Evolutionary conservation across 805 yeast species (phyloP).

Genomic region (Ogataea haglerorum): DNA sequence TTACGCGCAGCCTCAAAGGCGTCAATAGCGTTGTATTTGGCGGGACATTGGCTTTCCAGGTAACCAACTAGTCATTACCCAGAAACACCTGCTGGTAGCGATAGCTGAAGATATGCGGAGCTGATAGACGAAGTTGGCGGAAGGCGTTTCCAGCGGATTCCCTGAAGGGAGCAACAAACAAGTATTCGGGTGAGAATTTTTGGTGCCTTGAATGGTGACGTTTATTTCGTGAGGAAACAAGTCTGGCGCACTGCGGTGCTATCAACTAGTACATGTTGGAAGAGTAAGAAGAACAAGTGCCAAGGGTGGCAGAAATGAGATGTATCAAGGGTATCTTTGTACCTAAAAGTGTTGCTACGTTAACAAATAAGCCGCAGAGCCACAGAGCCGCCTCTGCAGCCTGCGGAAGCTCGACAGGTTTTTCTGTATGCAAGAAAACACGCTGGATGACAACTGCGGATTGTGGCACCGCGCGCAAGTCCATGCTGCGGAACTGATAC

Average conservation of each 20-base stretch:
- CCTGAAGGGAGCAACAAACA: constrained; percentile 34
- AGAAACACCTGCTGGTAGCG: no score
- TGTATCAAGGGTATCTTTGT: no score
- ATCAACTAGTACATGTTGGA: constrained; percentile 30
- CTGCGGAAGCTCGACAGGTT: no score
- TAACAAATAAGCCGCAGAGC: background rate
- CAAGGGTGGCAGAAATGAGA: background rate
- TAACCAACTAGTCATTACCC: constrained; percentile 34
- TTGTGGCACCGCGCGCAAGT: constrained; percentile 41
- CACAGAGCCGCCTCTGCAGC: no score
- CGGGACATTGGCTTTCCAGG: constrained; percentile 33
- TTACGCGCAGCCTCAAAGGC: constrained; percentile 36
- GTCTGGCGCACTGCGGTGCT: constrained; percentile 36
- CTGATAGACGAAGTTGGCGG: constrained; percentile 33
- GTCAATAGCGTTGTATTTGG: constrained; percentile 25
- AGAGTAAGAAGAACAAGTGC: constrained; percentile 1
- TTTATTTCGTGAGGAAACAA: constrained; percentile 34
- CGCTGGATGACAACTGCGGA: constrained; percentile 16
- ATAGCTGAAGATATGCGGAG: constrained; percentile 37
- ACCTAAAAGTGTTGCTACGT: background rate
- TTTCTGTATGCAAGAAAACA: no score
- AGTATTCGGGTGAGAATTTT: constrained; percentile 28
- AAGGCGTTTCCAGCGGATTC: constrained; percentile 11
- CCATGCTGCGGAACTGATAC: constrained; percentile 37
- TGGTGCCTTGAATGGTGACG: constrained; percentile 30